Conservation (phyloP, 805 yeast species). For the Kregervanrija delftensis region DNA sequence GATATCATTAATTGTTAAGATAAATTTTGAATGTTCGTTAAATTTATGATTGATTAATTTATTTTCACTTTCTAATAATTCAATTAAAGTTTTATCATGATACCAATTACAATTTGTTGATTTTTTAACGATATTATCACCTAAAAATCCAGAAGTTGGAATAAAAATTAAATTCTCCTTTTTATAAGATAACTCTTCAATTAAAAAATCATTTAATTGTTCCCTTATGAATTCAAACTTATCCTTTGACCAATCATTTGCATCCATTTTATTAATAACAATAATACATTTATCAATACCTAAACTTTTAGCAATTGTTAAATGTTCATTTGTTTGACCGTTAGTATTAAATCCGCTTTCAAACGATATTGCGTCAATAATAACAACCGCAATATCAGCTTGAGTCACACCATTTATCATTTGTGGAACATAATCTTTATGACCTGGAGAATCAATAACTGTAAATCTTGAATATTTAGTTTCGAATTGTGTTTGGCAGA, state of each 20-base stretch:
- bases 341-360: conserved; percentile 60
- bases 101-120: conserved; percentile 25
- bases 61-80: conserved; percentile 32
- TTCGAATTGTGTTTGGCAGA: conserved; percentile 61
- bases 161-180: conserved; percentile 38
- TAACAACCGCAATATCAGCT: conserved; percentile 69
- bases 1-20: conserved; percentile 60
- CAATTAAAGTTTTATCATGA: conserved; percentile 42
- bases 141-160: conserved; percentile 66
- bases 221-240: conserved; percentile 37
- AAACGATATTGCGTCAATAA: conserved; percentile 68
- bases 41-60: conserved; percentile 9
- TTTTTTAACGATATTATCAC: conserved; percentile 53
- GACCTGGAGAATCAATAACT: conserved; percentile 83
- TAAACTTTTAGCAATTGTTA: conserved; percentile 56
- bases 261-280: conserved; percentile 67
- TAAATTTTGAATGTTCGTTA: conserved; percentile 35
- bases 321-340: conserved; percentile 79
- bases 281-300: conserved; percentile 59
- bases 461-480: conserved; percentile 50
- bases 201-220: conserved; percentile 44
- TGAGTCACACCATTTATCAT: conserved; percentile 80
- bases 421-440: conserved; percentile 74
- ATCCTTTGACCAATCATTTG: conserved; percentile 39
- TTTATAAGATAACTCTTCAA: conserved; percentile 45